phyloP scores from a whole-genome alignment of 1,139 yeast species.

The Saccharomyces uvarum region DNA sequence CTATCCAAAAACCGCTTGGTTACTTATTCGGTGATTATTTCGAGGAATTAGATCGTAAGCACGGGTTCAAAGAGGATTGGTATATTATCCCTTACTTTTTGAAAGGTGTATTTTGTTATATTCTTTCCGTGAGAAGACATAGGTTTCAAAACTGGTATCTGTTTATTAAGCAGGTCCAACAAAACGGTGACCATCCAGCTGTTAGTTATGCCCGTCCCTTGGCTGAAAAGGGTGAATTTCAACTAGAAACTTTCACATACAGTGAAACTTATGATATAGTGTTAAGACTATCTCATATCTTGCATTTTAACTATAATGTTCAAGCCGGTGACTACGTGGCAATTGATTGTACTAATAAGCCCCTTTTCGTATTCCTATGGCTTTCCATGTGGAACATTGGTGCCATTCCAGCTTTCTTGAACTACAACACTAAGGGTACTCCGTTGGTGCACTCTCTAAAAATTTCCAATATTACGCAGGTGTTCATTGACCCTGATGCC shows the following conservation, averaged over 20 bases:
- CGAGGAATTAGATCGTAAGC: conserved; percentile 41
- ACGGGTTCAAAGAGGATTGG: conserved; percentile 49
- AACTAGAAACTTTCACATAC: conserved; percentile 60
- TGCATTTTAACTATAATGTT: conserved; percentile 58
- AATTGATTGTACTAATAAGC: conserved; percentile 73
- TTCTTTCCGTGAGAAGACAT: conserved; percentile 38
- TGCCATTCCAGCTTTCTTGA: conserved; percentile 80
- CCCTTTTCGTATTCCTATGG: conserved; percentile 74
- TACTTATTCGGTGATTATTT: conserved; percentile 17
- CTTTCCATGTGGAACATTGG: conserved; percentile 87
- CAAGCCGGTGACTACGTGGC: conserved; percentile 66
- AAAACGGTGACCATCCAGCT: conserved; percentile 48
- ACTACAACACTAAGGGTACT: conserved; percentile 67
- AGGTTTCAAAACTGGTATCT: conserved; percentile 60
- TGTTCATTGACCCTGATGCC: conserved; percentile 72
- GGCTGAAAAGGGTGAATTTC: conserved; percentile 43
- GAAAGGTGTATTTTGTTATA: conserved; percentile 38
- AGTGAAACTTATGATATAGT: conserved; percentile 58
- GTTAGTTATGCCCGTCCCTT: conserved; percentile 57
- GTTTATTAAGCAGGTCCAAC: conserved; percentile 46
- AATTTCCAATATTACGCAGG: conserved; percentile 55
- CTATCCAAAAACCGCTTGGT: conserved; percentile 11
- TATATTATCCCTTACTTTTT: conserved; percentile 41
- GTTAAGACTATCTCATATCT: conserved; percentile 56
- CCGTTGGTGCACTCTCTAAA: conserved; percentile 77